Evolutionary conservation across 164 flowering plant species (phyloP).

Genomic region (Paratinospora sagittata): DNA sequence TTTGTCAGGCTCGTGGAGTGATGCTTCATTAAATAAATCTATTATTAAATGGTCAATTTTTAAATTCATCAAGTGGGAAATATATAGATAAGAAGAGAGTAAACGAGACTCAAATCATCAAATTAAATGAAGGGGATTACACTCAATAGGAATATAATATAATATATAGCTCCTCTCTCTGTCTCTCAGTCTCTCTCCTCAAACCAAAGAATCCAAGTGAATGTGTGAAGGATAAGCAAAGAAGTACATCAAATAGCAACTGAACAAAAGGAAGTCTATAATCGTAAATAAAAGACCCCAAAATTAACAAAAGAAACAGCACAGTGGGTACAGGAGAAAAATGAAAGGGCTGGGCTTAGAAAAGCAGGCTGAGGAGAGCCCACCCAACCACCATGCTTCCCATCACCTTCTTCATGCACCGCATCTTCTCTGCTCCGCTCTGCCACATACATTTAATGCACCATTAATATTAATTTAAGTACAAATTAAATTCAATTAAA

Average conservation of each 20-base stretch:
- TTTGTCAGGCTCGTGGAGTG: background rate
- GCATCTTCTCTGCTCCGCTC: conserved; percentile 44
- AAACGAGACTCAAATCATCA: background rate
- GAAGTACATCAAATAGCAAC: background rate
- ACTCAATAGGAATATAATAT: background rate
- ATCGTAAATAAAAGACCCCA: too few relatives aligned
- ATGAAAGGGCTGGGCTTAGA: conserved; percentile 2
- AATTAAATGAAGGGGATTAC: background rate
- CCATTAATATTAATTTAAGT: background rate
- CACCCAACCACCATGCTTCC: conserved; percentile 34
- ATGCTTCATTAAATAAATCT: background rate
- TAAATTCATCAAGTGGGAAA: background rate
- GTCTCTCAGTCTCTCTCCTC: background rate
- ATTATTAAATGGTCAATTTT: background rate
- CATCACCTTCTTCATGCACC: conserved; percentile 24
- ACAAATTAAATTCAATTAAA: background rate
- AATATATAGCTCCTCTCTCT: background rate
- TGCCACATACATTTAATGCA: conserved; percentile 18
- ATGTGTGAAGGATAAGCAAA: background rate
- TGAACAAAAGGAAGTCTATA: too few relatives aligned
- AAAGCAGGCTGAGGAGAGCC: conserved; percentile 17
- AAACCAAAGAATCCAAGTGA: conserved; percentile 4
- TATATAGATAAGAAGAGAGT: background rate
- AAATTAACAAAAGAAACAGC: too few relatives aligned
- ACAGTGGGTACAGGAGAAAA: too few relatives aligned